Conservation (phyloP, 345 rosid species). For the Raphanus sativus region DNA sequence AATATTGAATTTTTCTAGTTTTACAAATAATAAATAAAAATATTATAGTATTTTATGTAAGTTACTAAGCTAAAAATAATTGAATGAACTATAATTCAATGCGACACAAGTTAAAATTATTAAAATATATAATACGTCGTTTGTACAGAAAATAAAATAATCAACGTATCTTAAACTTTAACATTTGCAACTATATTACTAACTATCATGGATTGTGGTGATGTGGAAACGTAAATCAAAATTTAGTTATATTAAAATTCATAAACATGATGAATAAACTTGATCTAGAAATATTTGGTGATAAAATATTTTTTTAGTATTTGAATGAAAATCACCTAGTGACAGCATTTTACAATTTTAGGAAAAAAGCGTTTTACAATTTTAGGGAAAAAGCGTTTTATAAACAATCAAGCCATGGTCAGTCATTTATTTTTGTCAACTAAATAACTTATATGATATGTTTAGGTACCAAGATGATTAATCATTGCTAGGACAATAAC, state of each 20-base stretch:
- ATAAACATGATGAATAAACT: not conserved
- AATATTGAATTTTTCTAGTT: not conserved
- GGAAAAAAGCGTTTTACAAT: no score
- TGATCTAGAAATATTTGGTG: not conserved
- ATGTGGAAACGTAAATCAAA: not conserved
- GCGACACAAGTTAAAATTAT: not conserved
- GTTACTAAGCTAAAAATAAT: not conserved
- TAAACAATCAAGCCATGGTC: not conserved
- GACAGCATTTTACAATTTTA: not conserved
- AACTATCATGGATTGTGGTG: no score
- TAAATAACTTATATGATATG: not conserved
- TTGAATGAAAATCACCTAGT: not conserved
- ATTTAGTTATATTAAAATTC: no score
- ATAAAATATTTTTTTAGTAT: not conserved
- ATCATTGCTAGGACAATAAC: not conserved
- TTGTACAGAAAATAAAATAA: not conserved
- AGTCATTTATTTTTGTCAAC: not conserved
- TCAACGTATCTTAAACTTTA: not conserved
- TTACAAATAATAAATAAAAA: no score
- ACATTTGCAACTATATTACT: not conserved
- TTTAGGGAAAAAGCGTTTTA: not conserved
- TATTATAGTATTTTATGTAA: no score
- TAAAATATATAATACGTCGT: not conserved
- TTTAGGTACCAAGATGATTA: not conserved
- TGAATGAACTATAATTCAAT: not conserved